These are phyloP conservation scores for Adansonia madagascariensis DNA, from an alignment of 441 rosid species.

Conservation along the genomic window DNA sequence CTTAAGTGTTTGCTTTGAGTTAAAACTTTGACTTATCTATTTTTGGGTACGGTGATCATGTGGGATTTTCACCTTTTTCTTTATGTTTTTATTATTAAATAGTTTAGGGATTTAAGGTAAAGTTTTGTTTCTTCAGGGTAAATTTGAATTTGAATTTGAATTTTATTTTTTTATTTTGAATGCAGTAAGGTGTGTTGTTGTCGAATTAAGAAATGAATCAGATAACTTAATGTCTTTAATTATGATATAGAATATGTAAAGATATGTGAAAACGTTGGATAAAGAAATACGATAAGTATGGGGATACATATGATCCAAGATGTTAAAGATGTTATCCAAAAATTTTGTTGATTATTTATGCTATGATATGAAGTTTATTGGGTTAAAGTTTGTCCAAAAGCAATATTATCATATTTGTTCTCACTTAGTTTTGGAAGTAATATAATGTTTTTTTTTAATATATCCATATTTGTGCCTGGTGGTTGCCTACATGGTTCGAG, in stretches of 20 bases:
- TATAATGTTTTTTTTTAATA: background rate
- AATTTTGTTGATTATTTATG: background rate
- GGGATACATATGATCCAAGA: background rate
- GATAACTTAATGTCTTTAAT: background rate
- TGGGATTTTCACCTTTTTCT: background rate
- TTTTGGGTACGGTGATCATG: background rate
- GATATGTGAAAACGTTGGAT: background rate
- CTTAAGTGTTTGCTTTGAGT: background rate
- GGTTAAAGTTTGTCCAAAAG: background rate
- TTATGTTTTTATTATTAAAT: background rate
- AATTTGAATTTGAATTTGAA: too few relatives aligned
- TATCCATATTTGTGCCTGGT: background rate
- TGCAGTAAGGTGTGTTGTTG: too few relatives aligned
- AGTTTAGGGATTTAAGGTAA: background rate
- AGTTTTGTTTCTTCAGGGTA: background rate
- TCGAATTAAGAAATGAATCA: too few relatives aligned
- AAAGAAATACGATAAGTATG: background rate
- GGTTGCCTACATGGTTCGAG: background rate
- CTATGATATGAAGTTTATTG: background rate
- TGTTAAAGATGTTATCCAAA: background rate
- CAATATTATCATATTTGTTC: background rate
- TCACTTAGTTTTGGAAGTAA: constrained; percentile 1
- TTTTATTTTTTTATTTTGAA: background rate
- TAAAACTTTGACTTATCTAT: background rate
- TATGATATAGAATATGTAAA: background rate